Evolutionary conservation across 2,329 filamentous ascomycete species (phyloP), one percentile per base, ranked within the genome.

Genomic region (Fusarium fujikuroi): DNA sequence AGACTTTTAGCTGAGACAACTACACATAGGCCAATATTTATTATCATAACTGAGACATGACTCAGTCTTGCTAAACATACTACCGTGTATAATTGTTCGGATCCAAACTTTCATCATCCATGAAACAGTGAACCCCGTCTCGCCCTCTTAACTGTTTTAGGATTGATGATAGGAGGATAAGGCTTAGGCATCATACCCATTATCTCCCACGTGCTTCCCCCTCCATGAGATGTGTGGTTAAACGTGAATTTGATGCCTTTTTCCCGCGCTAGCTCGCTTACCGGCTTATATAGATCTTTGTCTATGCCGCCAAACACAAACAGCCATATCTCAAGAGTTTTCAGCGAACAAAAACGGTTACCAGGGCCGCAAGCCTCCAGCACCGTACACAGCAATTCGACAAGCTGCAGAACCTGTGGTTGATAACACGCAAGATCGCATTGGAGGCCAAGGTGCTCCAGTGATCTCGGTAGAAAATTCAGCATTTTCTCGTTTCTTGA

Each of bases 341-440:
- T 28, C 19, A 54, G 9, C 5, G 3, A 19, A 16, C 19, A 5
- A 3, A 54, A 5, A 3, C 9, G 50, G 8, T 5, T 18, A 18
- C 19, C 34, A 2, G 19, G 14, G 0, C 34, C 50, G 2, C 50
- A 54, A 2, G 14, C 34, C 6, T 30, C 1, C 7, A 54, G 9
- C 8, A 54, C 2, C 1, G 5, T 5, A 3, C 34, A 54, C 1
- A 54, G 36, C 5, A 4, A 1, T 16, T 54, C 23, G 15, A 18
- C 14, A 18, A 18, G 3, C 2, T 9, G 0, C 19, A 28, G 19
- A 14, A 18, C 5, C 1, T n/a, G 9, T 18, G 23, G 23, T 4
- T 5, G 23, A 39, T 28, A 4, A 37, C 4, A 2, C 3, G 19
- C 9, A 12, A 53, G 34, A 7, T 28, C 2, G 19, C 34, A 54